Percentiles rank a stretch among this genome's conserved stretches.
Conservation (phyloP, 768 basidiomycete species). For the Holtermanniella nyarrowii region DNA sequence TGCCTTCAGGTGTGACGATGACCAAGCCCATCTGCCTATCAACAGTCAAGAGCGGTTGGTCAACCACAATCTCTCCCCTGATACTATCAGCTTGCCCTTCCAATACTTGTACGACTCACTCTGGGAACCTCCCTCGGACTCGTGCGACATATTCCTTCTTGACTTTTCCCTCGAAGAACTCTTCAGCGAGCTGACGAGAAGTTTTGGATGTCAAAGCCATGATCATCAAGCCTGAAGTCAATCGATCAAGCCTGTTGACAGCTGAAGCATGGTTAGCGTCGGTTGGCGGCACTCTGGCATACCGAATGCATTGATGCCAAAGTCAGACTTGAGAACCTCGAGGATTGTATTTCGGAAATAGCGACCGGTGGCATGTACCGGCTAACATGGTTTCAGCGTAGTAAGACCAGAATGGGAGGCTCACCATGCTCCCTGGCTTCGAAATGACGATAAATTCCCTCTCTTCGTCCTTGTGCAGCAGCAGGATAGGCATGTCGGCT, state of each 20-base stretch:
- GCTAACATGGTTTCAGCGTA: slow-evolving; percentile 45
- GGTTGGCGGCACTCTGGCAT: slow-evolving; percentile 37
- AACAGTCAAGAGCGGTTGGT: slow-evolving; percentile 76
- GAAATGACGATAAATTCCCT: slow-evolving; percentile 82
- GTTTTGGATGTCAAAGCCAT: slow-evolving; percentile 62
- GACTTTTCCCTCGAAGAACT: slow-evolving; percentile 72
- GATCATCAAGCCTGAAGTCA: slow-evolving; percentile 94
- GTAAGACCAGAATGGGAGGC: slow-evolving; percentile 38
- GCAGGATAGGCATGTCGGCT: slow-evolving; percentile 65
- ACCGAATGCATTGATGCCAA: slow-evolving; percentile 80
- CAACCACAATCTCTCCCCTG: slow-evolving; percentile 72
- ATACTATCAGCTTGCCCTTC: neutral
- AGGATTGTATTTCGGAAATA: slow-evolving; percentile 81
- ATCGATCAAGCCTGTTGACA: slow-evolving; percentile 82
- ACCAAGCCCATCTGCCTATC: slow-evolving; percentile 96
- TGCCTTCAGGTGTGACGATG: slow-evolving; percentile 88
- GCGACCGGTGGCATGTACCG: slow-evolving; percentile 83
- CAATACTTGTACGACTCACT: slow-evolving; percentile 46
- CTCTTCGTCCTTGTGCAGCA: slow-evolving; percentile 66
- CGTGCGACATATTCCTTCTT: slow-evolving; percentile 85
- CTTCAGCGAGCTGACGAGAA: slow-evolving; percentile 60
- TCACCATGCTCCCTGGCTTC: slow-evolving; percentile 91
- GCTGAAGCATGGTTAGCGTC: slow-evolving; percentile 46
- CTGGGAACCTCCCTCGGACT: slow-evolving; percentile 73
- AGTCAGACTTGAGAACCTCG: slow-evolving; percentile 73